Conservation (phyloP, 495 filamentous ascomycete genomes). For the Lepraria neglecta region DNA sequence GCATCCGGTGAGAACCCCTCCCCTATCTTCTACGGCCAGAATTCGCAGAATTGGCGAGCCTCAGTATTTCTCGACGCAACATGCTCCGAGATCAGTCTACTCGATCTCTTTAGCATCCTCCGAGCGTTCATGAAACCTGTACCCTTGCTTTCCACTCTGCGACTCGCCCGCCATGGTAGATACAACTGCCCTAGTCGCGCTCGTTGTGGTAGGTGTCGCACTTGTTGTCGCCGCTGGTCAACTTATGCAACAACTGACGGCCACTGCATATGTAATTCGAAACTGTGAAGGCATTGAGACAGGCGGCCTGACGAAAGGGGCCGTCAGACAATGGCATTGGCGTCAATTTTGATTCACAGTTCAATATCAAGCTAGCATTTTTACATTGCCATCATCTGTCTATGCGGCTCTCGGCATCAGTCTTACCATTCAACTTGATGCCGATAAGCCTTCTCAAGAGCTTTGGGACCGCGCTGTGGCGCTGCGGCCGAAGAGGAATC, state of each 20-base stretch:
- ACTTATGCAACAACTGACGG: conserved; percentile 16
- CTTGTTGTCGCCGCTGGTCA: conserved; percentile 17
- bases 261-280: conserved; percentile 21
- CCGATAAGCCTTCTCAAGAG: background rate
- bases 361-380: conserved; percentile 17
- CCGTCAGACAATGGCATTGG: conserved; percentile 19
- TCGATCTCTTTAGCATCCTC: too few relatives aligned
- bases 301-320: conserved; percentile 14
- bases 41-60: too few relatives aligned
- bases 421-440: conserved; percentile 9
- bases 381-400: conserved; percentile 12
- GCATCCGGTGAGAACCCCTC: too few relatives aligned
- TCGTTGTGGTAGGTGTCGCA: conserved; percentile 17
- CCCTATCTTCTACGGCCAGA: too few relatives aligned
- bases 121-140: too few relatives aligned
- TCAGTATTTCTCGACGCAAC: too few relatives aligned
- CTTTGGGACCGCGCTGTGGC: conserved; percentile 3
- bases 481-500: background rate
- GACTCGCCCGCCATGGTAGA: conserved; percentile 13
- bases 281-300: conserved; percentile 24
- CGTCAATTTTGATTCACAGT: conserved; percentile 22
- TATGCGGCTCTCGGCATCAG: conserved; percentile 18
- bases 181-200: conserved; percentile 14
- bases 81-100: too few relatives aligned
- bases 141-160: too few relatives aligned